Evolutionary conservation across 768 basidiomycete genomes (phyloP).

Genomic region (Chlorophyllum brunneum): DNA sequence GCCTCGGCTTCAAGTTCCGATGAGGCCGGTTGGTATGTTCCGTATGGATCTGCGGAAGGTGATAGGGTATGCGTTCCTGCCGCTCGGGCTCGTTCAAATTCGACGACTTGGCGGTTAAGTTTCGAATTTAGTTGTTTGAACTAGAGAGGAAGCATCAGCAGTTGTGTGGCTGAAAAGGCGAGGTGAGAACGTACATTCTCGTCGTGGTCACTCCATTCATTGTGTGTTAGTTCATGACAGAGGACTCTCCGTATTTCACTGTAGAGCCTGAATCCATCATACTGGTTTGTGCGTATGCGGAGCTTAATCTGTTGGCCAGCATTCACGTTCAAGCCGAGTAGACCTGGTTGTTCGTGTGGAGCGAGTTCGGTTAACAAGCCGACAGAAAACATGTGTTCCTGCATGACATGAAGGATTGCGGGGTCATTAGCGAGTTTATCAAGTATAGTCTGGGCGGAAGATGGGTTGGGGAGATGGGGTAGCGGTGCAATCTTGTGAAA

Average conservation of each 20-base stretch:
- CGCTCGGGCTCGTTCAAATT: conserved; percentile 53
- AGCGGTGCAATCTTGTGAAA: conserved; percentile 67
- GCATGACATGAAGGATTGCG: conserved; percentile 70
- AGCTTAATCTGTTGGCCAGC: conserved; percentile 62
- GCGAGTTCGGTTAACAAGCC: conserved; percentile 73
- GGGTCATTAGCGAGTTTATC: conserved; percentile 63
- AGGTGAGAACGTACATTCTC: conserved; percentile 51
- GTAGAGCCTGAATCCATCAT: conserved; percentile 71
- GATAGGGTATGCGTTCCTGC: conserved; percentile 54
- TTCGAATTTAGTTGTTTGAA: conserved; percentile 76
- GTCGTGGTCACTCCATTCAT: conserved; percentile 70
- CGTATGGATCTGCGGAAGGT: conserved; percentile 23
- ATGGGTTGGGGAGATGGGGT: conserved; percentile 60
- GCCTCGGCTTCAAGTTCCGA: conserved; percentile 57
- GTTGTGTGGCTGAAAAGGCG: not conserved
- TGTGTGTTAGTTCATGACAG: conserved; percentile 77
- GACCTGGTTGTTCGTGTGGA: conserved; percentile 67
- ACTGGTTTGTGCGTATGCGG: conserved; percentile 63
- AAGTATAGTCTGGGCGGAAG: conserved; percentile 50
- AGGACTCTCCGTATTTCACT: conserved; percentile 61
- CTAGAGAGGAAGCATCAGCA: conserved; percentile 28
- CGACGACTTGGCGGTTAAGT: conserved; percentile 68
- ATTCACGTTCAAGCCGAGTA: conserved; percentile 68
- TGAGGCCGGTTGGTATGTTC: conserved; percentile 38
- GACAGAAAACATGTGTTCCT: conserved; percentile 62